phyloP scores from a whole-genome alignment of 2,329 filamentous ascomycete genomes.

The Alternaria longipes region DNA sequence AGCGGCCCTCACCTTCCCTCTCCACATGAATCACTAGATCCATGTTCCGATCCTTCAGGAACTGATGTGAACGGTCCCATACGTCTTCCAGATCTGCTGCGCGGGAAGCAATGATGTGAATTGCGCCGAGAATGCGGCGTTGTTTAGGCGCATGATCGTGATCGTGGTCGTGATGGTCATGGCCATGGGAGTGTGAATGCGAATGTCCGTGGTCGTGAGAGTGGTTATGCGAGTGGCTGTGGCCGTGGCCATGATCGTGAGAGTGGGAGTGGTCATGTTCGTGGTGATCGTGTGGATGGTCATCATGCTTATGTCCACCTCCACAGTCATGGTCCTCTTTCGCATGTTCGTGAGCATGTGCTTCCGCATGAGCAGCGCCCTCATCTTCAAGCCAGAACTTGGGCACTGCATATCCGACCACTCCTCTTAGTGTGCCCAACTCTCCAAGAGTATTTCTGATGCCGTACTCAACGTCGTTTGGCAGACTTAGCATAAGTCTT shows the following conservation, averaged over 20 bases:
- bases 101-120: conserved; percentile 81
- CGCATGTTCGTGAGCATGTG: conserved; percentile 40
- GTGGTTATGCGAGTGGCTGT: conserved; percentile 36
- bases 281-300: conserved; percentile 36
- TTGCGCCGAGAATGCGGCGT: conserved; percentile 76
- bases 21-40: conserved; percentile 90
- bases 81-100: conserved; percentile 83
- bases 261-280: conserved; percentile 27
- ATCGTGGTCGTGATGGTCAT: conserved; percentile 38
- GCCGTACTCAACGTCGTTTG: conserved; percentile 85
- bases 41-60: conserved; percentile 75
- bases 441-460: conserved; percentile 87
- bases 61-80: conserved; percentile 76
- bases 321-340: conserved; percentile 49
- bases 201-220: conserved; percentile 34
- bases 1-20: conserved; percentile 75
- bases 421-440: conserved; percentile 81
- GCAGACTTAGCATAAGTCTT: conserved; percentile 82
- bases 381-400: conserved; percentile 92
- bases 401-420: conserved; percentile 84
- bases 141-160: conserved; percentile 44
- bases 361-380: conserved; percentile 52
- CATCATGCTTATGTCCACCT: conserved; percentile 37
- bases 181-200: conserved; percentile 12
- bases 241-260: conserved; percentile 47